Conservation (phyloP, 257 asterid genomes). For the Verbascum thapsus region DNA sequence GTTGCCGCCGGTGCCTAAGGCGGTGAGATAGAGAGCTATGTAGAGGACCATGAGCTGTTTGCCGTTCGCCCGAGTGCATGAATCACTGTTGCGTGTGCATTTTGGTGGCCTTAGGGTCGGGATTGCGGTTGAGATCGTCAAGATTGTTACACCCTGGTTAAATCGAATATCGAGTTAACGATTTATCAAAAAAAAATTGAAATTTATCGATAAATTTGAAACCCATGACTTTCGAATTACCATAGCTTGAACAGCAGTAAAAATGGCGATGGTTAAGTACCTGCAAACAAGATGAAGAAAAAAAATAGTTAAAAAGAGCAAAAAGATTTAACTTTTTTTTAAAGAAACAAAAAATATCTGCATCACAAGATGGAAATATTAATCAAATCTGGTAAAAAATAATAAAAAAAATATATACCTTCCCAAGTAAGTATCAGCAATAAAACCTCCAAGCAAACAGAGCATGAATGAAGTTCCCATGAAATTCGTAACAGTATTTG, state of each 20-base stretch:
- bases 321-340: no score
- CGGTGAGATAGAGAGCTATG: slow-evolving; percentile 70
- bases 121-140: slow-evolving; percentile 71
- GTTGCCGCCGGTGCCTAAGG: slow-evolving; percentile 87
- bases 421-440: slow-evolving; percentile 81
- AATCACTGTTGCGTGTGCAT: slow-evolving; percentile 45
- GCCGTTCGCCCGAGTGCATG: slow-evolving; percentile 65
- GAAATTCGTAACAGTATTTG: slow-evolving; percentile 77
- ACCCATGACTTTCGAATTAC: no score
- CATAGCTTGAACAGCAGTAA: slow-evolving; percentile 74
- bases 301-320: neutral
- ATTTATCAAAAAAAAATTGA: no score
- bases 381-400: no score
- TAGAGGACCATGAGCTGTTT: slow-evolving; percentile 61
- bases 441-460: slow-evolving; percentile 75
- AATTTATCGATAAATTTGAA: no score
- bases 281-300: slow-evolving; percentile 35
- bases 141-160: slow-evolving; percentile 77
- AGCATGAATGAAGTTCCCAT: slow-evolving; percentile 91
- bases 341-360: neutral
- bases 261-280: slow-evolving; percentile 75
- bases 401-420: slow-evolving; percentile 42
- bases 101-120: slow-evolving; percentile 75
- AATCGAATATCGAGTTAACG: no score
- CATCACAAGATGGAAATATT: no score